phyloP scores from a whole-genome alignment of 2,329 filamentous ascomycete species.

The Phialocephala subalpina region DNA sequence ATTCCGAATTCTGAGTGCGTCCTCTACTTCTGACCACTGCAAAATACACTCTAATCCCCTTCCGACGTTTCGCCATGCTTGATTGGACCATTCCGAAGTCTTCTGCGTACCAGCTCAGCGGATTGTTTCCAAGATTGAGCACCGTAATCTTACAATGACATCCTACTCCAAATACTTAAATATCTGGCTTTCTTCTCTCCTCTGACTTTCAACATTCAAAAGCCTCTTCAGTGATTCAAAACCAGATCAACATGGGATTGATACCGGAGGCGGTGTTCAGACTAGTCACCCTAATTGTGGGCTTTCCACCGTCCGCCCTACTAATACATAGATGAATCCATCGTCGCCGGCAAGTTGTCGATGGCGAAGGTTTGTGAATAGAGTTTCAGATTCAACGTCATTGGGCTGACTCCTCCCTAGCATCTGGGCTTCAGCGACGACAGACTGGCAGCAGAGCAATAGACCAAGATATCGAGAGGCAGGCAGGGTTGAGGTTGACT shows the following conservation, averaged over 20 bases:
- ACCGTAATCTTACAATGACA: background rate
- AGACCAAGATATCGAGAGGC: background rate
- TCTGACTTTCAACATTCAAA: no score
- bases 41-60: background rate
- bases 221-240: background rate
- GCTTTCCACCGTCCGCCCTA: background rate
- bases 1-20: background rate
- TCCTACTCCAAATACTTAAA: background rate
- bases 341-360: background rate
- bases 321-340: background rate
- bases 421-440: background rate
- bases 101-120: no score
- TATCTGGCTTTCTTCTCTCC: background rate
- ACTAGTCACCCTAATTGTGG: background rate
- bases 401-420: background rate
- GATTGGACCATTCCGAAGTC: background rate
- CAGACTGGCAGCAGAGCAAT: background rate
- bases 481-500: background rate
- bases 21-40: background rate
- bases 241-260: background rate
- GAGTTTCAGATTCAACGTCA: background rate
- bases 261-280: background rate
- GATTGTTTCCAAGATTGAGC: background rate
- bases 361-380: background rate
- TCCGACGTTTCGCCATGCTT: background rate